Evolutionary conservation across 1,284 basidiomycete species (phyloP), one percentile per base, ranked within the genome.

Genomic region (Naganishia sp.): DNA sequence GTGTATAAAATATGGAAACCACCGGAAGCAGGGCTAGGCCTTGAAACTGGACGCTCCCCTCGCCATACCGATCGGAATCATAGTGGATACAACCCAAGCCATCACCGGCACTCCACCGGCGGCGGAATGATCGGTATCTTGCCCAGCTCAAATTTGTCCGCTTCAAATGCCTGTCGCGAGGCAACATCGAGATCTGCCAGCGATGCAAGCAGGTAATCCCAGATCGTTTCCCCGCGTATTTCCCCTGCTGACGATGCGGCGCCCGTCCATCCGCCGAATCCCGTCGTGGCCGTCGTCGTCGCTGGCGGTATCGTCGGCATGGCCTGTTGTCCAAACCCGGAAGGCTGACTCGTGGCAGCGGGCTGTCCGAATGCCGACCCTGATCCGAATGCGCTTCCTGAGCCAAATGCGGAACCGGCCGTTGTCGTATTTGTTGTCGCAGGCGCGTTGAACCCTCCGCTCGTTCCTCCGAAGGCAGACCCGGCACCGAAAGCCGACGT

Each of bases 41-140:
- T 1, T 2, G 15, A 48, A n/a, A 48, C 5, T 13, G 43, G 15
- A 45, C 6, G n/a, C 2, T 48, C n/a, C 45, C 45, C 45, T 39
- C 36, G 36, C 7, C 36, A 39, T 39, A 2, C 9, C 36, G 36
- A 39, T 39, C 13, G 36, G 36, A 39, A 39, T 10, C 10, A 9
- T 39, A 39, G 36, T 39, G 4, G 10, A 57, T 57, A 57, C 55
- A 57, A 45, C 55, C 25, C 43, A 31, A 16, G 25, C 18, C 21
- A 23, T 48, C 53, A 67, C 46, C 66, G 52, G 55, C 68, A 69
- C n/a, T 87, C 86, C 67, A 88, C 72, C 2, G 91, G 91, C 44
- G 91, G 91, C 55, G 89, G 83, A 81, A 86, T 86, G 56, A 90
- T 85, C 0, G 91, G 91, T 25, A 94, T 85, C 67, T 84, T 83